phyloP scores from a whole-genome alignment of 805 yeast species.

The Sungouiella blattae region DNA sequence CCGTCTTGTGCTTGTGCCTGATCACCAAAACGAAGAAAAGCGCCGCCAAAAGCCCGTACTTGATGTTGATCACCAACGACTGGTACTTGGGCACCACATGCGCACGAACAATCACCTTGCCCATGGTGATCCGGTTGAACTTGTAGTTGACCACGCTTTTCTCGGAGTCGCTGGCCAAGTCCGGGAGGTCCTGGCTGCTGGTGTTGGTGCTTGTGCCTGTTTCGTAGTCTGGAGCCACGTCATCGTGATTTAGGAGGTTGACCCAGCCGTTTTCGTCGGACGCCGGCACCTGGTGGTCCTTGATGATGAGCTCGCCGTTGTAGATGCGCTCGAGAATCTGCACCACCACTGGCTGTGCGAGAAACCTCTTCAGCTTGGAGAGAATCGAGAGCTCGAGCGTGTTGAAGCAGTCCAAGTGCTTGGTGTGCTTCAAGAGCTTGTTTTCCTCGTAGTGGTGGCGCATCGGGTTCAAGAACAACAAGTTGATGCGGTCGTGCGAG shows the following conservation, averaged over 20 bases:
- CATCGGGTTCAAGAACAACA: conserved; percentile 46
- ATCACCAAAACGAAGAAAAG: conserved; percentile 29
- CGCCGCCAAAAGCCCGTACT: conserved; percentile 27
- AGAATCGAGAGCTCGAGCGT: conserved; percentile 51
- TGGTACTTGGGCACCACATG: conserved; percentile 40
- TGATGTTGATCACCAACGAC: conserved; percentile 36
- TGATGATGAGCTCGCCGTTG: conserved; percentile 46
- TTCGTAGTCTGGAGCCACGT: conserved; percentile 11
- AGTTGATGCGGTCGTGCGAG: conserved; percentile 40
- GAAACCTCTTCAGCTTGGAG: conserved; percentile 49
- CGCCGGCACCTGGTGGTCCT: conserved; percentile 27
- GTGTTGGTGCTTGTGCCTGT: neutral
- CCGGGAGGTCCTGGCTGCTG: neutral
- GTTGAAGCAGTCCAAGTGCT: conserved; percentile 29
- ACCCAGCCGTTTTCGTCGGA: conserved; percentile 9
- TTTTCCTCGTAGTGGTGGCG: conserved; percentile 18
- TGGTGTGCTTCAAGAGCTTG: conserved; percentile 15
- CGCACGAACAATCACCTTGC: conserved; percentile 27
- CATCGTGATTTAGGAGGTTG: conserved; percentile 8
- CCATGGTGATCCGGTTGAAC: conserved; percentile 29
- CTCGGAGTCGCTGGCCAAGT: conserved; percentile 5
- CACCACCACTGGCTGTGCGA: conserved; percentile 50
- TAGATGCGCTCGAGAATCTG: conserved; percentile 47
- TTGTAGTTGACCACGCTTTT: conserved; percentile 27
- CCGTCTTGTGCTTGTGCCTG: conserved; percentile 14